Base-by-base conservation (phyloP, 2,329 filamentous ascomycete species). In the Coniochaeta hoffmannii region DNA sequence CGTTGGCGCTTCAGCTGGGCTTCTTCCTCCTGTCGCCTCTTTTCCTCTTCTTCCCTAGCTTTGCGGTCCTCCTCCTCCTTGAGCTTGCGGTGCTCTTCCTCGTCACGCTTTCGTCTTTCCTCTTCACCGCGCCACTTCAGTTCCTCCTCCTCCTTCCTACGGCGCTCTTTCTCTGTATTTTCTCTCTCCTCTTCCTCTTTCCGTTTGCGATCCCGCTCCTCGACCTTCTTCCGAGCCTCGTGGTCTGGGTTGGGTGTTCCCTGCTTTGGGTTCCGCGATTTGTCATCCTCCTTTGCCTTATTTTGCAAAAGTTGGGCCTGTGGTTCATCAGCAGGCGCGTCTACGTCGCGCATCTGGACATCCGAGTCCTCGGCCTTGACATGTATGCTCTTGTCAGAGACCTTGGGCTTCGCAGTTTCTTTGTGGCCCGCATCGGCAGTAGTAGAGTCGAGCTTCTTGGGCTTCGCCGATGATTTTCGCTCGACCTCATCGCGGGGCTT, bases 281-380 rank as follows among this genome's bases (percentile, higher is more conserved):
- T 53, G 11, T 30, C 72, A 56, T 66, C 69, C 50, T 70, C 72
- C 56, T 68, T 73, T 32, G 70, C 64, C 34, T 62, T 60, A 14
- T 58, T 55, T 10, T 50, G 30, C 1, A 44, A 26, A 14, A 65
- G 35, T 52, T 63, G 69, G 4, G 61, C 58, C 28, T 68, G 67
- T 5, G 61, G 60, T 9, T 66, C 67, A 17, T 64, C 66, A 2
- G 55, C 58, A 5, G 58, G 51, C 36, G 60, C 55, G 32, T 59
- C 69, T 2, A 72, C 74, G 58, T 83, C 81, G 1, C 69, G 70
- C 80, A 84, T 83, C 19, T 81, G 78, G 9, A 80, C 65, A 55
- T 84, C 81, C 1, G 71, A 65, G 55, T 83, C 80, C 58, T 83
- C 80, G 0, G 78, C 78, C 60, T 82, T 82, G 38, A 83, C 78